Evolutionary conservation across 768 basidiomycete genomes (phyloP).

Genomic region (Peribolospora kevripleyi): DNA sequence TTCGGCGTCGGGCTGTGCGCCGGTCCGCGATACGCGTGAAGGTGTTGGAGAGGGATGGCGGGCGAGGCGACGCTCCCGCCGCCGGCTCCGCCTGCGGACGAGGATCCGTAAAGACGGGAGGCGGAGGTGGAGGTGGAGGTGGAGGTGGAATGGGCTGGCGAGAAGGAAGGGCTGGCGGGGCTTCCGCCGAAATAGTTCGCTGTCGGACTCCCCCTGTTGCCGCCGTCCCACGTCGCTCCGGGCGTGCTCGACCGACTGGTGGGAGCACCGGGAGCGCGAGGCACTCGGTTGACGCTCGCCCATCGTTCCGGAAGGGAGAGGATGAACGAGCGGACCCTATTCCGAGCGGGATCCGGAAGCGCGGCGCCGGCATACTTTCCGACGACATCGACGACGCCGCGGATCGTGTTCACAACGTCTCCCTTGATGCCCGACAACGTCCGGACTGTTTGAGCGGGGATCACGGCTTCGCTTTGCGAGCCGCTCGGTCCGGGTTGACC

Average conservation of each 20-base stretch:
- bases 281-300: constrained; percentile 26
- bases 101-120: not conserved
- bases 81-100: not conserved
- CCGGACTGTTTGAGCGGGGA: constrained; percentile 28
- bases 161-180: too few relatives aligned
- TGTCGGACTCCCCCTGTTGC: not conserved
- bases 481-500: constrained; percentile 9
- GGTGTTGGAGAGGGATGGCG: too few relatives aligned
- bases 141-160: too few relatives aligned
- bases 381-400: constrained; percentile 69
- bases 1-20: constrained; percentile 13
- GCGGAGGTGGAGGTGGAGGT: too few relatives aligned
- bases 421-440: constrained; percentile 49
- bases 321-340: constrained; percentile 49
- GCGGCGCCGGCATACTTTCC: constrained; percentile 64
- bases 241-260: not conserved
- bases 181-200: not conserved
- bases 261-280: not conserved
- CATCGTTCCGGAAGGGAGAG: constrained; percentile 58
- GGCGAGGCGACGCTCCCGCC: not conserved
- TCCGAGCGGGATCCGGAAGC: constrained; percentile 57
- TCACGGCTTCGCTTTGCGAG: constrained; percentile 14
- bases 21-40: too few relatives aligned
- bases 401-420: constrained; percentile 68
- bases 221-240: not conserved